These are phyloP conservation scores for Trichoderma virens DNA, from an alignment of 495 filamentous ascomycete genomes.

Conservation along the genomic window DNA sequence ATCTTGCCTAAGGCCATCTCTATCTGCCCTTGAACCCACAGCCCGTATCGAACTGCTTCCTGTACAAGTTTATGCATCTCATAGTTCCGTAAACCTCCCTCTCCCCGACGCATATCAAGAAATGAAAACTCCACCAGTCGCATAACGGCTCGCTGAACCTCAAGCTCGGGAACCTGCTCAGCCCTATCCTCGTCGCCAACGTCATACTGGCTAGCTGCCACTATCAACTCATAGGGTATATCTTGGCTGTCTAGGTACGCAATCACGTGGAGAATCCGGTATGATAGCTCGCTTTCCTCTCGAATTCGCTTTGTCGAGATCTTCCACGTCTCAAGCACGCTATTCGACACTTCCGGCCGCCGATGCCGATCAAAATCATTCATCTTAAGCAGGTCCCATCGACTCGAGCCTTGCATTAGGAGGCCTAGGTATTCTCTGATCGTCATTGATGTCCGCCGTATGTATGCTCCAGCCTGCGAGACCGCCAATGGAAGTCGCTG, in stretches of 20 bases:
- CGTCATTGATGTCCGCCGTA: conserved; percentile 17
- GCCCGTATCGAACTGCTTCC: conserved; percentile 18
- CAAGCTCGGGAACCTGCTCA: neutral
- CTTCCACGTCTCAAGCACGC: conserved; percentile 19
- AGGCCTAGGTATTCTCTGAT: conserved; percentile 15
- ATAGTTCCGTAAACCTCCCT: too few relatives aligned
- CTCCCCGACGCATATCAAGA: conserved; percentile 3
- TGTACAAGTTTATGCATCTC: conserved; percentile 23
- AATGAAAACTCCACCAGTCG: conserved; percentile 18
- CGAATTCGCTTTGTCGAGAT: conserved; percentile 19
- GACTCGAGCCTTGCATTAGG: conserved; percentile 9
- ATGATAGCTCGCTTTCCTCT: conserved; percentile 17
- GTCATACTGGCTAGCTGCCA: neutral
- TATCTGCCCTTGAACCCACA: neutral
- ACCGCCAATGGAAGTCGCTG: conserved; percentile 24
- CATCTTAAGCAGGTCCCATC: conserved; percentile 15
- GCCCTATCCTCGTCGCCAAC: neutral
- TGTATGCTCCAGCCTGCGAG: conserved; percentile 23
- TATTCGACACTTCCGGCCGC: conserved; percentile 15
- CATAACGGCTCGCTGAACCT: neutral
- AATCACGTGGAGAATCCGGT: conserved; percentile 15
- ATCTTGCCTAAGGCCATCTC: neutral
- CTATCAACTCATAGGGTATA: conserved; percentile 17
- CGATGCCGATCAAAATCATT: conserved; percentile 17
- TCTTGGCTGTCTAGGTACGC: conserved; percentile 19